Percentiles rank a stretch among this genome's conserved stretches.
Evolutionary conservation across 805 yeast genomes (phyloP).

Genomic region (Wickerhamomyces canadensis): DNA sequence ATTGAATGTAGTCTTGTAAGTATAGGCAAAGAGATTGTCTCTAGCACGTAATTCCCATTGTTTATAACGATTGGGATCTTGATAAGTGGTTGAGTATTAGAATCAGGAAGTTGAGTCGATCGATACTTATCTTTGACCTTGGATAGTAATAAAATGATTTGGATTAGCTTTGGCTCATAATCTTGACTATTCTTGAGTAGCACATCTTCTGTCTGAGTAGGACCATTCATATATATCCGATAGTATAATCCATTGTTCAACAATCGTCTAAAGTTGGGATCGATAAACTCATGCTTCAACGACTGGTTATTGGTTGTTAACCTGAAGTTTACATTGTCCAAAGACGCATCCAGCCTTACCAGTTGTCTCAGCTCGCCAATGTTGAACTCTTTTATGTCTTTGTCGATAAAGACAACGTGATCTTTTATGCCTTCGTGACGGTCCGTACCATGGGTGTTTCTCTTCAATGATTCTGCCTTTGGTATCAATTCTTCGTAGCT

Average conservation of each 20-base stretch:
- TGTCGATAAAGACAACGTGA: conserved; percentile 11
- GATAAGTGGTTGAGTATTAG: neutral
- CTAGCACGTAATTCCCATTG: conserved; percentile 1
- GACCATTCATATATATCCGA: conserved; percentile 14
- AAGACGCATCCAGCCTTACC: conserved; percentile 8
- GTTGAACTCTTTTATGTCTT: conserved; percentile 12
- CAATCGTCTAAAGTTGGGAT: conserved; percentile 13
- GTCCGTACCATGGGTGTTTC: too few relatives aligned
- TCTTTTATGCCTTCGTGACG: too few relatives aligned
- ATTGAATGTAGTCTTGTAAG: conserved; percentile 13
- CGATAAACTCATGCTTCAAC: conserved; percentile 5
- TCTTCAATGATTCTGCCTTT: conserved; percentile 1
- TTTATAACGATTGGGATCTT: conserved; percentile 10
- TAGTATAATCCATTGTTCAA: conserved; percentile 17
- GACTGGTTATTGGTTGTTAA: conserved; percentile 8
- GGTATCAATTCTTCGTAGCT: neutral
- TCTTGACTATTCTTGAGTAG: neutral
- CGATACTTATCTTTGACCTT: neutral
- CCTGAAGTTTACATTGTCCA: conserved; percentile 10
- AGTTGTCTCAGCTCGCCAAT: conserved; percentile 13
- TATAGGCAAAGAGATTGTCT: conserved; percentile 13
- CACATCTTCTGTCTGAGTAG: neutral
- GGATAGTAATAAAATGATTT: conserved; percentile 1
- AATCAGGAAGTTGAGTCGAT: neutral
- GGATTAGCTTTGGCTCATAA: neutral